A percentile compares a stretch with the other conserved stretches of the same genome.
These are phyloP conservation scores for Diaporthe destruens DNA, from an alignment of 2,329 filamentous ascomycete genomes.

Conservation along the genomic window DNA sequence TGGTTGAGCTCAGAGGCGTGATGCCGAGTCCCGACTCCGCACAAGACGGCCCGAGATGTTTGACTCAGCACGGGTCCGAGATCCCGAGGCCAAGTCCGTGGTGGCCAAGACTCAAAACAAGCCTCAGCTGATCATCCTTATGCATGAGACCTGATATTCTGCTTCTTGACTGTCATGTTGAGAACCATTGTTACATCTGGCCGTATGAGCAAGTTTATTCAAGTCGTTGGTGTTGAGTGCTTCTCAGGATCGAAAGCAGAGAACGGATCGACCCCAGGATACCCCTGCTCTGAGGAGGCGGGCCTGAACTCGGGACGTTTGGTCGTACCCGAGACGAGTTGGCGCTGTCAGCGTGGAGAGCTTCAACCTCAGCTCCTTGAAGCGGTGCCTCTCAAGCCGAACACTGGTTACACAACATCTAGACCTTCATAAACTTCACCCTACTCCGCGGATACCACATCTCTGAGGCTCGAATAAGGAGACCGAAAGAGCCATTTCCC, in stretches of 20 bases:
- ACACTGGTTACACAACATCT: no score
- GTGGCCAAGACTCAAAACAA: not conserved
- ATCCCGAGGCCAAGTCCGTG: not conserved
- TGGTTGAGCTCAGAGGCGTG: not conserved
- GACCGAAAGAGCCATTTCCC: not conserved
- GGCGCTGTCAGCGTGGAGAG: conserved; percentile 13
- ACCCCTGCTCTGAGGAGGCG: conserved; percentile 2
- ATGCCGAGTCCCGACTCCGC: not conserved
- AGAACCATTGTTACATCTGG: no score
- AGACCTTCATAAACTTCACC: not conserved
- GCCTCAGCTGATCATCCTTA: no score
- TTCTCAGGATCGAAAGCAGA: no score
- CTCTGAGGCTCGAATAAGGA: not conserved
- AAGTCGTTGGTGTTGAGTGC: not conserved
- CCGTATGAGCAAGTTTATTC: not conserved
- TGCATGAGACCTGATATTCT: no score
- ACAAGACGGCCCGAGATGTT: not conserved
- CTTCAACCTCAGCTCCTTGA: conserved; percentile 16
- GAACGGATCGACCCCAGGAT: not conserved
- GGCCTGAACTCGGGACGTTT: conserved; percentile 20
- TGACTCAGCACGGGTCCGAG: not conserved
- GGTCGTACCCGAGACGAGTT: not conserved
- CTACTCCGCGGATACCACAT: not conserved
- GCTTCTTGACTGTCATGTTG: no score
- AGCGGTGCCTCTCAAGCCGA: not conserved